Evolutionary conservation across 257 asterid species (phyloP).

Genomic region (Przewalskia tangutica): DNA sequence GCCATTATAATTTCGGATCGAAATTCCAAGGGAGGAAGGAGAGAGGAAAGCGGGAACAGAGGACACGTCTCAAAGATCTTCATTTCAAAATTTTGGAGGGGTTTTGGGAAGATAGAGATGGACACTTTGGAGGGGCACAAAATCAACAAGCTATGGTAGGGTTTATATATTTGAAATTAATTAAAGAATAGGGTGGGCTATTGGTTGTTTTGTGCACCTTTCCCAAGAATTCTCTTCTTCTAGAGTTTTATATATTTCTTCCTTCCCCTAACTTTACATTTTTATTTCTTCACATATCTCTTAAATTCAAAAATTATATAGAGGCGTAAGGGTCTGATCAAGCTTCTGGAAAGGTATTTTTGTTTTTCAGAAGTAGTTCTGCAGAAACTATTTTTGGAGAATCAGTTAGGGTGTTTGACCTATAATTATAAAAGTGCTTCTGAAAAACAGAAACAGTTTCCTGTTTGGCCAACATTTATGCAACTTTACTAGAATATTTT

Average conservation of each 20-base stretch:
- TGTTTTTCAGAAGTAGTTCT: too few species aligned
- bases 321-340: too few species aligned
- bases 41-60: not conserved
- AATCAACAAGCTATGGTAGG: not conserved
- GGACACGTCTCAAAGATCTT: not conserved
- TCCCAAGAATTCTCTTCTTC: not conserved
- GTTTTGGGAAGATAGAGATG: not conserved
- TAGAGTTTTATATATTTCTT: not conserved
- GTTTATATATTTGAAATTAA: not conserved
- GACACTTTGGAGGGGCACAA: not conserved
- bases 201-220: not conserved
- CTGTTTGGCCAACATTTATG: too few species aligned
- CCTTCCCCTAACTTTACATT: not conserved
- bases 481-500: too few species aligned
- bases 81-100: not conserved
- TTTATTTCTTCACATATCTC: not conserved
- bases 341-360: too few species aligned
- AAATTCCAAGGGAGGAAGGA: not conserved
- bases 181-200: not conserved
- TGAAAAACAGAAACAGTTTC: too few species aligned
- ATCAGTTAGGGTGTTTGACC: too few species aligned
- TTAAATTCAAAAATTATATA: not conserved
- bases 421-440: too few species aligned
- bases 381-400: too few species aligned
- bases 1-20: not conserved